phyloP scores from a whole-genome alignment of 208 protist genomes.

The Leishmania aethiopica region DNA sequence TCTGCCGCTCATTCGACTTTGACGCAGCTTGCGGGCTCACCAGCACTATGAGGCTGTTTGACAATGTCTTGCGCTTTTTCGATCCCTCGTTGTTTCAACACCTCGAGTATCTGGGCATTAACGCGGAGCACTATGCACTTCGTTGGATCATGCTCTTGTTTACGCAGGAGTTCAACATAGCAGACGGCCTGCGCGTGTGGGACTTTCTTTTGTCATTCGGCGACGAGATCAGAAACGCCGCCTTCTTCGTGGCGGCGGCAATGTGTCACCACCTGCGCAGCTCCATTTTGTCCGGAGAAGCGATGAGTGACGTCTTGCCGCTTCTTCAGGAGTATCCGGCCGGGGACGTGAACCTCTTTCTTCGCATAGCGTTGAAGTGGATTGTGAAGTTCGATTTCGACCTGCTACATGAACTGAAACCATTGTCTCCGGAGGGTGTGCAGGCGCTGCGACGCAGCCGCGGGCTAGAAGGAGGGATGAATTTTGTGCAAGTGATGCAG shows the following conservation, averaged over 20 bases:
- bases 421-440: conserved; percentile 37
- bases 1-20: conserved; percentile 65
- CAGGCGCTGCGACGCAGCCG: conserved; percentile 32
- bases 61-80: conserved; percentile 64
- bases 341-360: conserved; percentile 58
- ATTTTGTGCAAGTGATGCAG: conserved; percentile 19
- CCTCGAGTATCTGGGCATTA: conserved; percentile 44
- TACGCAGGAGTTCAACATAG: conserved; percentile 85
- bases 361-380: conserved; percentile 52
- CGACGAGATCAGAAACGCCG: conserved; percentile 46
- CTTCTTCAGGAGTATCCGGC: conserved; percentile 68
- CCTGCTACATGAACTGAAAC: conserved; percentile 43
- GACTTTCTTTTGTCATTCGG: conserved; percentile 87
- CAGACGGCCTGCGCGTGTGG: conserved; percentile 79
- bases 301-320: conserved; percentile 53
- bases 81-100: conserved; percentile 61
- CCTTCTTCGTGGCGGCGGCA: conserved; percentile 61
- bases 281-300: conserved; percentile 37
- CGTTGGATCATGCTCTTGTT: conserved; percentile 90
- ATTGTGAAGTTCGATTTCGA: conserved; percentile 53
- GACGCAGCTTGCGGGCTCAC: conserved; percentile 56
- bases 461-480: conserved; percentile 14
- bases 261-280: conserved; percentile 59
- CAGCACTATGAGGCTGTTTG: conserved; percentile 64
- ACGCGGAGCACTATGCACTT: conserved; percentile 75